Evolutionary conservation across 495 filamentous ascomycete genomes (phyloP), one percentile per base, ranked within the genome.

Genomic region (Penicillium dipodomyicola): DNA sequence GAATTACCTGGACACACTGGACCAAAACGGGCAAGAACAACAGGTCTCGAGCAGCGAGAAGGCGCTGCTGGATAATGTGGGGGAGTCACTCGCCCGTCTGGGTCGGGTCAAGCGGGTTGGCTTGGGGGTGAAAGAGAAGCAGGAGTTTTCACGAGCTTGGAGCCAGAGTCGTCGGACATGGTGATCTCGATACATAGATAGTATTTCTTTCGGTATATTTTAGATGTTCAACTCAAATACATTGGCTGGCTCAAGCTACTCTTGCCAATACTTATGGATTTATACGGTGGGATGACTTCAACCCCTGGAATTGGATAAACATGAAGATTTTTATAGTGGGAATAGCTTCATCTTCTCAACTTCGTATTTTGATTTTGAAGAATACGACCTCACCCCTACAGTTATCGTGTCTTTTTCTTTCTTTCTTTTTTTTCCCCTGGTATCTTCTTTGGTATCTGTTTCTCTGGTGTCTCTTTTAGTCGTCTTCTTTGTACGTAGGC

Each of bases 21-120:
- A 76, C 32, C 58, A 68, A 59, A 76, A 72, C 22, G 67, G 56
- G 45, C 70, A 58, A 43, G 56, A 59, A 15, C 77, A 69, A 5
- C 72, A 73, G 0, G 57, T 82, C 8, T 85, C 76, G 15, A 60
- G 65, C 17, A 78, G 81, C 37, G 88, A 94, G 64, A 80, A 77
- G 61, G 72, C 72, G 45, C 66, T 92, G 29, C 68, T 92, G 50
- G 88, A 96, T 61, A 77, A 81, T 15, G 83, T 97, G 12, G 89
- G 82, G 1, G 94, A 97, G 41, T 85, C 91, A 14, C 73, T 99
- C 47, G 93, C 95, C n/a, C 76, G 93, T 35, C 70, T 99, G 56
- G 92, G 91, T 1, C 80, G 94, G 56, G 91, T 91, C n/a, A 96
- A 93, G 80, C 79, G 95, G 37, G 89, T 99, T 15, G 90, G 85